Evolutionary conservation across 176 grass and related monocot genomes (phyloP), one percentile per base, ranked within the genome.

Genomic region (Aegilops speltoides): DNA sequence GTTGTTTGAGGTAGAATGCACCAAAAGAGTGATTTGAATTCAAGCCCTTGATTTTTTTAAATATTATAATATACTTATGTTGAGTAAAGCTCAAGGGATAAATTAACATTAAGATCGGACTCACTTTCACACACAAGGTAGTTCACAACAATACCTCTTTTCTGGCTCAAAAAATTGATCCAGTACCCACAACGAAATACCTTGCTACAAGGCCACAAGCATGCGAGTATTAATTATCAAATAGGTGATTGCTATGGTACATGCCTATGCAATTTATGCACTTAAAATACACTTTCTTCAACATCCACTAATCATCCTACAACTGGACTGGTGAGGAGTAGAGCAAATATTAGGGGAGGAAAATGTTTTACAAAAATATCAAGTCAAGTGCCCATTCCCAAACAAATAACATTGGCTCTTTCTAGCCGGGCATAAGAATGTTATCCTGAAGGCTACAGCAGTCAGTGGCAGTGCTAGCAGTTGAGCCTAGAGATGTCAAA

Each of bases 251-350:
- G 23, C 50, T 61, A 75, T 25, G 24, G 56, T 63, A 63, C 52
- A 75, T n/a, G 24, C 1, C 6, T 14, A 45, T 32, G 19, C 50
- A 68, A 34, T 24, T 23, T 23, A 48, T 26, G 36, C 82, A 74
- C 32, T n/a, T 73, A 10, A 63, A 40, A 63, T 75, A 61, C 17
- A 74, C 25, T 31, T 76, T 64, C 29, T 14, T 17, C 4, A 23
- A 19, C 38, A 50, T 84, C 12, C 57, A 75, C n/a, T 73, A 57
- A n/a, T 54, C 15, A 80, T 45, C 60, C 60, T 67, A 81, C 62
- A 82, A 33, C 20, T 69, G 43, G 10, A 68, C 38, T 67, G 19
- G 28, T 68, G 41, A 1, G 37, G 63, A 48, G 24, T 66, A 23
- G 38, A 66, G 11, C 25, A 67, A 29, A 67, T 80, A 31, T 48